Evolutionary conservation across 371 early-diverging fungal genomes (phyloP), one percentile per base, ranked within the genome.

Genomic region (Mortierella sp.): DNA sequence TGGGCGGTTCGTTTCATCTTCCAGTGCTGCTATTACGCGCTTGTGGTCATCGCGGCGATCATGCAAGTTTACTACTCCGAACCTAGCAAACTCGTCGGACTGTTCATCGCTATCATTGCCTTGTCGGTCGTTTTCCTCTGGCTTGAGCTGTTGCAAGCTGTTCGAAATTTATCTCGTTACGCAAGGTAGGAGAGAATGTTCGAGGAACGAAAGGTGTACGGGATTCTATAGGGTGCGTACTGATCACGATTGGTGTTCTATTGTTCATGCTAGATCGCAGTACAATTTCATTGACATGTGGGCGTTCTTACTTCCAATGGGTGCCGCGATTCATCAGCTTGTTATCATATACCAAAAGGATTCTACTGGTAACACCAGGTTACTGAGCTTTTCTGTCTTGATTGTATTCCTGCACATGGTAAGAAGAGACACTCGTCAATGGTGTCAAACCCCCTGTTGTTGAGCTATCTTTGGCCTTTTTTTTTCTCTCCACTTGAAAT

Each of bases 1-100:
- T 69, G 70, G 70, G 6, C 42, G 18, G 16, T 54, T 7, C 70
- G 70, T 2, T 69, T 69, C 43, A 2, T 49, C 13, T 52, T 52
- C 49, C 70, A 69, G 46, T 58, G 54, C n/a, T 1, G 12, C 0
- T 56, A 34, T 41, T 63, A 55, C 23, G 21, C 46, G 7, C 12
- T 63, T 24, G 50, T 63, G 23, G 2, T 66, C 8, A 19, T 24
- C 3, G 59, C 41, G 16, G 58, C 54, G 14, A 2, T 59, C 1
- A 12, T 59, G 34, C 66, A 66, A 41, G 47, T 66, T 1, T 66
- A 58, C 28, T 27, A 18, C 39, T 14, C 21, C n/a, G 52, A 49
- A 6, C 41, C 51, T 0, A n/a, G n/a, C 26, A 19, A 45, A 21
- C 54, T 66, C 16, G 21, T 28, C 2, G 54, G 54, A 0, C 13